Evolutionary conservation across 306 rosid species (phyloP), one percentile per base, ranked within the genome.

Genomic region (Gynostemma pentaphyllum): DNA sequence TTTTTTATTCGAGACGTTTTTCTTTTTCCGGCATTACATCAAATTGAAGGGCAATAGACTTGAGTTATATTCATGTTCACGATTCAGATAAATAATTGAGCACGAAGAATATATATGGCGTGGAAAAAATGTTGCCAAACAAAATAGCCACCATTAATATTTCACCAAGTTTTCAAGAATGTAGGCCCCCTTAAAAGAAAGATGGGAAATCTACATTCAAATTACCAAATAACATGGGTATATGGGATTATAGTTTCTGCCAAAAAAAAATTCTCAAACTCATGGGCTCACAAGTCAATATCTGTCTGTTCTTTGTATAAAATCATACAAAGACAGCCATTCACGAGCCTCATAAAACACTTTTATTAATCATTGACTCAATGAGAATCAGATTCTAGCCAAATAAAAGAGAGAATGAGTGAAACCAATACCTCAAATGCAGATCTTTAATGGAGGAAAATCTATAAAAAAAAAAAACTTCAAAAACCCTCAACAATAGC

Each of bases 241-340:
- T n/a, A n/a, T n/a, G 48, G 21, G 65, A 60, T 39, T 59, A n/a
- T 37, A 60, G 65, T 22, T 41, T 39, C 13, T 36, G 18, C 45
- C n/a, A n/a, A n/a, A n/a, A 57, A 55, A 55, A 18, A 13, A 29
- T 55, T 34, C 16, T 57, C 64, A 34, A 56, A 56, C 19, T 56
- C 45, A 14, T 60, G 66, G 49, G 66, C 32, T 60, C 66, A 60
- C 47, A 60, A 8, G 66, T 60, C 66, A 60, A 21, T n/a, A 60
- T 60, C 66, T 60, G 49, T 40, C 66, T 60, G 34, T 59, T 39
- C 22, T 34, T 39, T 7, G 49, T 40, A 60, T 60, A 40, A 39
- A 60, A 27, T 7, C 39, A 52, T 52, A 28, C 22, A 52, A 39
- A 22, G 66, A 60, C 48, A 60, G 21, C 34, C 66, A 14, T 39